Conservation (phyloP, 805 yeast species). For the Scheffersomyces lignosus region DNA sequence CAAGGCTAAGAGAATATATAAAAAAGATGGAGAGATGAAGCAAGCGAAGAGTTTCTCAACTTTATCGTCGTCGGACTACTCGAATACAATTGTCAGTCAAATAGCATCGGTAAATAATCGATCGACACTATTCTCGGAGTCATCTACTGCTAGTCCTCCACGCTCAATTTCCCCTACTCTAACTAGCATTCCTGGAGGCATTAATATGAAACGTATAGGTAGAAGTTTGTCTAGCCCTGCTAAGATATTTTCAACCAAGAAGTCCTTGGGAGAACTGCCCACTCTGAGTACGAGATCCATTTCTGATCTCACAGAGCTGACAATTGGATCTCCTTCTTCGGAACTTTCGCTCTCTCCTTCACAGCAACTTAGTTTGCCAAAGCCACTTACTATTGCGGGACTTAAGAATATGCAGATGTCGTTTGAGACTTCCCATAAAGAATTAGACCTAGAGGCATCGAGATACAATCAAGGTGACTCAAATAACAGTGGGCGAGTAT, state of each 20-base stretch:
- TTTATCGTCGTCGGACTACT: constrained; percentile 7
- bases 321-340: background rate
- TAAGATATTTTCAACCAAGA: constrained; percentile 14
- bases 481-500: too few species aligned
- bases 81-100: constrained; percentile 14
- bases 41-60: constrained; percentile 15
- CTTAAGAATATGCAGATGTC: constrained; percentile 34
- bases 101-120: constrained; percentile 10
- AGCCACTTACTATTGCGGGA: constrained; percentile 31
- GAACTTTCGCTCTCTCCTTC: constrained; percentile 2
- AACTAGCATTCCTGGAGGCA: too few species aligned
- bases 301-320: too few species aligned
- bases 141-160: background rate
- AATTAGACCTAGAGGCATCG: constrained; percentile 24
- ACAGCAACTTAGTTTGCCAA: constrained; percentile 24
- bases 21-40: constrained; percentile 4
- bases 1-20: constrained; percentile 9
- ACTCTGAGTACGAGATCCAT: too few species aligned
- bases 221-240: constrained; percentile 16
- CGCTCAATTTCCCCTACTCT: background rate
- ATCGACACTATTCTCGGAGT: constrained; percentile 6
- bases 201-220: constrained; percentile 16
- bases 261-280: constrained; percentile 1
- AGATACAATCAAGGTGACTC: constrained; percentile 16
- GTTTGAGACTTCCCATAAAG: constrained; percentile 28